Evolutionary conservation across 2,329 filamentous ascomycete genomes (phyloP).

Genomic region (Mariannaea elegans): DNA sequence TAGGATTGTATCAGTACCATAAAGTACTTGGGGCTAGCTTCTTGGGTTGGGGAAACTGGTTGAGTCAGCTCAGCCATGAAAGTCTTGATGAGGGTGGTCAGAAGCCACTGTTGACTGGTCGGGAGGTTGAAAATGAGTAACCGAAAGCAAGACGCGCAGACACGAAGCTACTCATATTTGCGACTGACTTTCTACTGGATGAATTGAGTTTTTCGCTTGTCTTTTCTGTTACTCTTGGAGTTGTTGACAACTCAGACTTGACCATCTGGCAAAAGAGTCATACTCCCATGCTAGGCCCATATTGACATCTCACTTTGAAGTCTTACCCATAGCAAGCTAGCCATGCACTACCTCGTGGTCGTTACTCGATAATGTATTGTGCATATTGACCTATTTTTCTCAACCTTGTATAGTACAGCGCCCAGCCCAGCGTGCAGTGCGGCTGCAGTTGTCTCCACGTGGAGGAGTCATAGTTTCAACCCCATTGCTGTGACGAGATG

Average conservation of each 20-base stretch:
- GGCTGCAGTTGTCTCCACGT: constrained; percentile 18
- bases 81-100: constrained; percentile 18
- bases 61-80: neutral
- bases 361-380: neutral
- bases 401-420: constrained; percentile 9
- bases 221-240: neutral
- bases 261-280: constrained; percentile 12
- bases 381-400: constrained; percentile 9
- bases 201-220: too few species aligned
- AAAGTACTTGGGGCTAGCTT: constrained; percentile 22
- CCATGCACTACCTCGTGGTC: constrained; percentile 5
- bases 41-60: constrained; percentile 9
- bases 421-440: constrained; percentile 17
- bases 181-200: neutral
- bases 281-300: constrained; percentile 1
- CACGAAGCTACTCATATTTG: constrained; percentile 6
- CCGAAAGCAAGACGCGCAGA: neutral
- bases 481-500: constrained; percentile 4
- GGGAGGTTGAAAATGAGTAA: constrained; percentile 4
- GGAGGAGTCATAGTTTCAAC: constrained; percentile 15
- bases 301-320: neutral
- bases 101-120: constrained; percentile 15
- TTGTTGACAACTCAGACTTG: constrained; percentile 18
- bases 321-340: neutral
- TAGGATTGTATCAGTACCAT: constrained; percentile 32